Conservation (phyloP, 495 filamentous ascomycete genomes). For the Cryomyces minteri region DNA sequence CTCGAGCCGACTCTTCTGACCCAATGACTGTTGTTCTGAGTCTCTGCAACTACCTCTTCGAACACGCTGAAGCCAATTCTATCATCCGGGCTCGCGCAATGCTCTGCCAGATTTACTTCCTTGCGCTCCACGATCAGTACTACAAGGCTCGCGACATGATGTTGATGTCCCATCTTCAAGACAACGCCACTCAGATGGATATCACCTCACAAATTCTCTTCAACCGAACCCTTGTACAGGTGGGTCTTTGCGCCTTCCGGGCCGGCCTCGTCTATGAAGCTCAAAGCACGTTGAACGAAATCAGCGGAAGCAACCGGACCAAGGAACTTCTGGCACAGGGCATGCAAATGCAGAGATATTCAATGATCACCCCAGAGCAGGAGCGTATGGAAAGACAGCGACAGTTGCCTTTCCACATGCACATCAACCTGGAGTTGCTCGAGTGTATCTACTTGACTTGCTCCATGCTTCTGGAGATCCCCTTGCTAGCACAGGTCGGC, state of each 20-base stretch:
- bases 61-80: conserved; percentile 55
- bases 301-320: conserved; percentile 89
- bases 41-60: conserved; percentile 88
- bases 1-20: conserved; percentile 42
- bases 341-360: conserved; percentile 92
- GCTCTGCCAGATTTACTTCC: conserved; percentile 96
- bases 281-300: conserved; percentile 89
- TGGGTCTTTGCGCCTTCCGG: conserved; percentile 95
- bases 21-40: conserved; percentile 60
- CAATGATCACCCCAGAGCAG: conserved; percentile 88
- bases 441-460: conserved; percentile 98
- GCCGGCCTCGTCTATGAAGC: conserved; percentile 93
- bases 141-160: conserved; percentile 96
- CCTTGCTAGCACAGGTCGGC: conserved; percentile 86
- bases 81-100: conserved; percentile 93
- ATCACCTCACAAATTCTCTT: conserved; percentile 95
- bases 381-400: conserved; percentile 90
- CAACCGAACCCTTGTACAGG: conserved; percentile 95
- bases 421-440: conserved; percentile 96
- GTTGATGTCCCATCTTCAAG: conserved; percentile 98
- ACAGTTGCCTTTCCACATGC: conserved; percentile 98
- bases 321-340: conserved; percentile 97
- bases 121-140: conserved; percentile 91
- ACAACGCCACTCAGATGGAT: conserved; percentile 88
- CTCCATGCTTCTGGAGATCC: conserved; percentile 97